Percentiles rank a stretch among this genome's conserved stretches.
Conservation (phyloP, 2,329 filamentous ascomycete species). For the Pseudophaeomoniella oleicola region DNA sequence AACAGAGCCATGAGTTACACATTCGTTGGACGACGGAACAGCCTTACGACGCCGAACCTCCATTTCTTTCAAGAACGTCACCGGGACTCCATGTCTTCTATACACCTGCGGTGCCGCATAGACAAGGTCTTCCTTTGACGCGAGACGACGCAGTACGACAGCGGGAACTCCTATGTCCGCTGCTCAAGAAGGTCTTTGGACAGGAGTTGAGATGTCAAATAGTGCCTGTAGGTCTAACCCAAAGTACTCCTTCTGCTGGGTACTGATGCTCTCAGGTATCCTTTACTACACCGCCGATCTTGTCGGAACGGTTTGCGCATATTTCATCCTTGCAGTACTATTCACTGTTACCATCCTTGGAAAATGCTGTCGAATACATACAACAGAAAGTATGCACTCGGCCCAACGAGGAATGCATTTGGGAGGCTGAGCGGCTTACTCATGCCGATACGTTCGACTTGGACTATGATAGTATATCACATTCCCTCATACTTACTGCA, state of each 20-base stretch:
- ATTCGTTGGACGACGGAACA: slow-evolving; percentile 59
- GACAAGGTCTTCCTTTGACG: neutral
- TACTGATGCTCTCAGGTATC: too few species aligned
- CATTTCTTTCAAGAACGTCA: slow-evolving; percentile 59
- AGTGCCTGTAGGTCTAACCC: neutral
- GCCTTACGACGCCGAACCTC: slow-evolving; percentile 46
- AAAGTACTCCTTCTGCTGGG: too few species aligned
- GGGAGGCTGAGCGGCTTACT: slow-evolving; percentile 30
- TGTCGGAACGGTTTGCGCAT: slow-evolving; percentile 46
- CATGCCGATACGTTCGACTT: slow-evolving; percentile 56
- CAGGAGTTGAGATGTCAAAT: slow-evolving; percentile 36
- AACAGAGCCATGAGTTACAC: slow-evolving; percentile 56
- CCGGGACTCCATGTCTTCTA: slow-evolving; percentile 74
- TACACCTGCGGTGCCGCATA: slow-evolving; percentile 34
- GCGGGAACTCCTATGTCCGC: slow-evolving; percentile 36
- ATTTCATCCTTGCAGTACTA: slow-evolving; percentile 57
- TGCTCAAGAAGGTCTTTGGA: slow-evolving; percentile 45
- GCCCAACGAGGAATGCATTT: slow-evolving; percentile 34
- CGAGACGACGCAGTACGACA: neutral
- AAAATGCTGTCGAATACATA: slow-evolving; percentile 39
- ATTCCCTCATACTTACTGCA: slow-evolving; percentile 49
- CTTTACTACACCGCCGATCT: slow-evolving; percentile 45
- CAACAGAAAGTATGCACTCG: slow-evolving; percentile 36
- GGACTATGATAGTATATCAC: slow-evolving; percentile 57
- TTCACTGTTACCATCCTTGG: slow-evolving; percentile 44